These are phyloP conservation scores for Phytophthora citrophthora DNA, from an alignment of 352 stramenopile species.

Conservation along the genomic window DNA sequence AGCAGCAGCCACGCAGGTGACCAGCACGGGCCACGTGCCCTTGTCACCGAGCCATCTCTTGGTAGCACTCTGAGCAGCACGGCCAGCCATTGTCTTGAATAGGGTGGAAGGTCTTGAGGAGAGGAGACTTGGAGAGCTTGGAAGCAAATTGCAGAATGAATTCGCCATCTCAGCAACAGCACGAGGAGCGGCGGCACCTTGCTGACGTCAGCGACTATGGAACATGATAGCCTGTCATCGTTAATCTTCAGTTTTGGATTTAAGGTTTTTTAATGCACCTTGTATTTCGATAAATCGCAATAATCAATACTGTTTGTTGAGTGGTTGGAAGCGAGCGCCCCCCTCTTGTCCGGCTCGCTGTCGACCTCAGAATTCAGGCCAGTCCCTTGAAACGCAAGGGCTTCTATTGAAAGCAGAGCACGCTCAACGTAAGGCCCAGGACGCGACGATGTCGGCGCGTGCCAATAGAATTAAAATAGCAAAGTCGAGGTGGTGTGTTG, in stretches of 20 bases:
- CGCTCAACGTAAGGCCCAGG: slow-evolving; percentile 14
- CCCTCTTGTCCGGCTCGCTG: slow-evolving; percentile 13
- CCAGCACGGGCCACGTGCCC: slow-evolving; percentile 77
- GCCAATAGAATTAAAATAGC: slow-evolving; percentile 36
- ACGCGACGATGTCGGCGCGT: slow-evolving; percentile 1
- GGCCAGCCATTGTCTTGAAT: slow-evolving; percentile 58
- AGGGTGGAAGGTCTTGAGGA: slow-evolving; percentile 9
- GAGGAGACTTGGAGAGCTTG: slow-evolving; percentile 31
- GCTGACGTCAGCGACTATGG: slow-evolving; percentile 31
- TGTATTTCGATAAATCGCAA: neutral
- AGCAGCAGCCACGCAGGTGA: slow-evolving; percentile 69
- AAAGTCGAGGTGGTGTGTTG: slow-evolving; percentile 10
- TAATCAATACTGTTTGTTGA: slow-evolving; percentile 13
- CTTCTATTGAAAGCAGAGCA: slow-evolving; percentile 6
- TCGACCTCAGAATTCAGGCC: slow-evolving; percentile 32
- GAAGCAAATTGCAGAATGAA: slow-evolving; percentile 77
- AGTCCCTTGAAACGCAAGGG: slow-evolving; percentile 34
- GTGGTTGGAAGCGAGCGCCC: slow-evolving; percentile 29
- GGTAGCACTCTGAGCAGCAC: slow-evolving; percentile 52
- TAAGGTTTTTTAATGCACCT: neutral
- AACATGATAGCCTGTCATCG: slow-evolving; percentile 10
- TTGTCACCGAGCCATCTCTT: slow-evolving; percentile 83
- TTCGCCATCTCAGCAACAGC: neutral
- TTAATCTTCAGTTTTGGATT: slow-evolving; percentile 1
- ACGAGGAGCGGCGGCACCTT: neutral